These are phyloP conservation scores for Agaricales sp. DNA, from an alignment of 1,284 basidiomycete genomes.

Conservation along the genomic window DNA sequence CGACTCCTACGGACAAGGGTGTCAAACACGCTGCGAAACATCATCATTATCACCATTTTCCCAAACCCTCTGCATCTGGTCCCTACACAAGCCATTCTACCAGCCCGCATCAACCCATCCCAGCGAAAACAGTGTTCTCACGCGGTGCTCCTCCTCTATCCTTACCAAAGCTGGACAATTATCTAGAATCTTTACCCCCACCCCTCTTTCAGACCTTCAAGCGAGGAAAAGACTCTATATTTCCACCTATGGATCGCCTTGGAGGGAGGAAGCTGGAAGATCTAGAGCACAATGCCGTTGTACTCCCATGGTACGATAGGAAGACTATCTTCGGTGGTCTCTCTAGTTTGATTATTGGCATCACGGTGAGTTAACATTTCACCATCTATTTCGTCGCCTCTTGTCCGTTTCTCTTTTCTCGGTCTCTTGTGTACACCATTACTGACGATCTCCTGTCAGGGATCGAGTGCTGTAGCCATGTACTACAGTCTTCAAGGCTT, in stretches of 20 bases:
- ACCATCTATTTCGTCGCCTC: conserved; percentile 1
- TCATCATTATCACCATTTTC: background rate
- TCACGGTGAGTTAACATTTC: conserved; percentile 42
- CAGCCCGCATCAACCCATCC: conserved; percentile 37
- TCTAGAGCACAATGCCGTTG: conserved; percentile 40
- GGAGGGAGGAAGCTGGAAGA: conserved; percentile 39
- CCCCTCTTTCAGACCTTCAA: conserved; percentile 24
- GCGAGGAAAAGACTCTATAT: conserved; percentile 27
- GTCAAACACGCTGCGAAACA: background rate
- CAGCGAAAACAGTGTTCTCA: conserved; percentile 45
- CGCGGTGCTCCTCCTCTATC: conserved; percentile 43
- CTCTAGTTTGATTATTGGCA: conserved; percentile 32
- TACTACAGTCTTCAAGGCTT: conserved; percentile 38
- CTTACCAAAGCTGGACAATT: conserved; percentile 48
- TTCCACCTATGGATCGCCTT: conserved; percentile 51
- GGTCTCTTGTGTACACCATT: background rate
- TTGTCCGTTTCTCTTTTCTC: background rate
- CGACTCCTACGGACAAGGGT: background rate
- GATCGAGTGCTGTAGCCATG: conserved; percentile 1
- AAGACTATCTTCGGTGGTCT: conserved; percentile 35
- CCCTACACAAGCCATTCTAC: too few relatives aligned
- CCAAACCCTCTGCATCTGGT: background rate
- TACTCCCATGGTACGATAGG: conserved; percentile 44
- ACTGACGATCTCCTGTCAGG: conserved; percentile 2
- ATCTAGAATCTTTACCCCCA: conserved; percentile 36